Evolutionary conservation across 805 yeast genomes (phyloP).

Genomic region (Ogataea haglerorum): DNA sequence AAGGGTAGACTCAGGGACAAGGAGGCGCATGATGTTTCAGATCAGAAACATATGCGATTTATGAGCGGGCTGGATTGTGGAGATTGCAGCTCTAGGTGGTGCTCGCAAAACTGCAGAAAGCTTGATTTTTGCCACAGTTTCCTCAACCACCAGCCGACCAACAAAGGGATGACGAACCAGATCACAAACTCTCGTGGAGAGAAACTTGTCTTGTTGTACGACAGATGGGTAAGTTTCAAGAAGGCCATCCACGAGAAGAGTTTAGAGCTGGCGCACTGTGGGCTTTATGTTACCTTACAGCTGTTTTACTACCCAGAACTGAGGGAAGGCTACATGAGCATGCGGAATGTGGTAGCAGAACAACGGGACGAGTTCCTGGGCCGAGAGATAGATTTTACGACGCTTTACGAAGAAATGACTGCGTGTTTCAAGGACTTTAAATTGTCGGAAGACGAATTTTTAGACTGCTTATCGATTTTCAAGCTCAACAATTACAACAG

Average conservation of each 20-base stretch:
- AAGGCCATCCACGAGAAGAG: constrained; percentile 10
- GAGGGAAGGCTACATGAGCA: constrained; percentile 15
- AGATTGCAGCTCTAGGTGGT: constrained; percentile 30
- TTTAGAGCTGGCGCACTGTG: constrained; percentile 20
- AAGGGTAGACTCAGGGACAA: constrained; percentile 27
- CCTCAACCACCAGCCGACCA: constrained; percentile 29
- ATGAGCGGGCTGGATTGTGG: constrained; percentile 32
- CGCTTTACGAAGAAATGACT: constrained; percentile 14
- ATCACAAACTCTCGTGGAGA: constrained; percentile 11
- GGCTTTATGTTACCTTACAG: constrained; percentile 20
- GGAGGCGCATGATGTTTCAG: constrained; percentile 11
- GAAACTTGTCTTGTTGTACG: constrained; percentile 21
- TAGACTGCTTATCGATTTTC: constrained; percentile 23
- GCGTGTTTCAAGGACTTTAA: constrained; percentile 25
- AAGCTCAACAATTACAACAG: constrained; percentile 26
- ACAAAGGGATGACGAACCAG: constrained; percentile 27
- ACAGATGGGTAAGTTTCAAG: constrained; percentile 23
- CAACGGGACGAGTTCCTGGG: constrained; percentile 10
- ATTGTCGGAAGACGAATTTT: constrained; percentile 17
- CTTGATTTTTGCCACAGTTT: constrained; percentile 27
- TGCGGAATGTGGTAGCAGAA: constrained; percentile 14
- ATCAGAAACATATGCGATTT: constrained; percentile 28
- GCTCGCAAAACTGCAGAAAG: constrained; percentile 28
- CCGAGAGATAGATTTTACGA: constrained; percentile 7
- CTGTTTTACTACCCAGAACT: constrained; percentile 21